phyloP scores from a whole-genome alignment of 371 early-diverging fungal genomes.

The Mycotypha africana region DNA sequence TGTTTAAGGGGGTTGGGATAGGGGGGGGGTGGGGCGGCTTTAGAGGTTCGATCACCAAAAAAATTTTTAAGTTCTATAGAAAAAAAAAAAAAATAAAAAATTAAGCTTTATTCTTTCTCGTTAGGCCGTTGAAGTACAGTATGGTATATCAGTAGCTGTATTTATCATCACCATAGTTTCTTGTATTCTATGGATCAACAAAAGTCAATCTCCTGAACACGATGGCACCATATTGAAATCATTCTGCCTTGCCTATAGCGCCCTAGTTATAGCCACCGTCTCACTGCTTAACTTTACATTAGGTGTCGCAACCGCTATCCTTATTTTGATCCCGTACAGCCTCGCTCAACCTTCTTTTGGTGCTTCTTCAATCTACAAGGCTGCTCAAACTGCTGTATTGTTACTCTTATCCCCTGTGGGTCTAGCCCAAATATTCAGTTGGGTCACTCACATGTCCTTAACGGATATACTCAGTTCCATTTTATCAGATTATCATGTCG shows the following conservation, averaged over 20 bases:
- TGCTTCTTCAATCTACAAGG: slow-evolving; percentile 8
- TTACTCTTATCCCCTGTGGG: slow-evolving; percentile 48
- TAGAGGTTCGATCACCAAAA: no score
- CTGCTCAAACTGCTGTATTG: slow-evolving; percentile 35
- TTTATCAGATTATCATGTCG: slow-evolving; percentile 51
- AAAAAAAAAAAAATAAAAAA: neutral
- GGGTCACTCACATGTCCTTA: slow-evolving; percentile 19
- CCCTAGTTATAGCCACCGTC: slow-evolving; percentile 66
- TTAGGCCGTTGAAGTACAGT: slow-evolving; percentile 13
- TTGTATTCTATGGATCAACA: slow-evolving; percentile 14
- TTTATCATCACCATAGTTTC: slow-evolving; percentile 6
- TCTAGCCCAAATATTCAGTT: slow-evolving; percentile 23
- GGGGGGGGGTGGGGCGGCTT: no score
- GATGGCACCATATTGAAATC: slow-evolving; percentile 62
- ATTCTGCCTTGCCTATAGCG: slow-evolving; percentile 61
- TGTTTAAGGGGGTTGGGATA: no score
- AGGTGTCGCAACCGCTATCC: slow-evolving; percentile 65
- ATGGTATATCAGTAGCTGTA: slow-evolving; percentile 9
- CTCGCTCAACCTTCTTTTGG: slow-evolving; percentile 41
- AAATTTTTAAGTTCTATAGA: no score
- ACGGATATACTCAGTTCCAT: slow-evolving; percentile 25
- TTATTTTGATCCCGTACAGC: slow-evolving; percentile 62
- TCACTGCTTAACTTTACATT: slow-evolving; percentile 83
- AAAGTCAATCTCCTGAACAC: slow-evolving; percentile 8
- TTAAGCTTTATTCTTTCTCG: no score